Base-by-base conservation (phyloP, 2,329 filamentous ascomycete genomes). In the Fusarium falciforme region DNA sequence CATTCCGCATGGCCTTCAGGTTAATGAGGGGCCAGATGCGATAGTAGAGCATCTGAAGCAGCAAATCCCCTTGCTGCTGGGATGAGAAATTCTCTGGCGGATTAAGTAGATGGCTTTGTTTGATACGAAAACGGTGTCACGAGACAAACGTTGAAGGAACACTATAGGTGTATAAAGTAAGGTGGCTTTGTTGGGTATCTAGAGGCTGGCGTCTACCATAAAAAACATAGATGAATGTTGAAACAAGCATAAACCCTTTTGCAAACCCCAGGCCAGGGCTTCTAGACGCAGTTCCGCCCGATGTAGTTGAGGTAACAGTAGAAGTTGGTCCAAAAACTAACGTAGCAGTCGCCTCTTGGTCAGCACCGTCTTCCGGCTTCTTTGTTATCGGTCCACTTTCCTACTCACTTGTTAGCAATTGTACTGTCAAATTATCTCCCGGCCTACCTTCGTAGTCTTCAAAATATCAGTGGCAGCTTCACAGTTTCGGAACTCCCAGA, bases 1-100 rank as follows among this genome's bases (percentile, higher is more conserved):
- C 1, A 85, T 89, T 52, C 88, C 88, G 0, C 83, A 87, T 36
- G 88, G 88, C 0, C 76, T 90, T 52, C 87, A 89, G 71, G 85
- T 88, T 2, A 81, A 88, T 63, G 83, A 81, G 55, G 88, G 88
- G 0, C 87, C 88, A 0, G 87, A 89, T 76, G 88, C 86, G 11
- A 83, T 90, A 17, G 86, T 90, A 0, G 87, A 87, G 62, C 87
- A 86, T 74, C 78, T 89, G 54, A 79, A 83, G 42, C 83, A 85
- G 73, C 79, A 84, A 61, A 73, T 86, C 17, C 85, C 84, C 3
- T 52, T 52, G 10, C 63, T 81, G 11, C 54, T 81, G 33, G 78
- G 27, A 44, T 60, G 22, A 60, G 72, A 40, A 33, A 33, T 33
- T 33, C 31, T 33, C 31, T 33, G 31, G 31, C 11, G 31, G 42